These are phyloP conservation scores for Cymbopogon flexuosus DNA, from an alignment of 202 grass and related monocot genomes.

Conservation along the genomic window DNA sequence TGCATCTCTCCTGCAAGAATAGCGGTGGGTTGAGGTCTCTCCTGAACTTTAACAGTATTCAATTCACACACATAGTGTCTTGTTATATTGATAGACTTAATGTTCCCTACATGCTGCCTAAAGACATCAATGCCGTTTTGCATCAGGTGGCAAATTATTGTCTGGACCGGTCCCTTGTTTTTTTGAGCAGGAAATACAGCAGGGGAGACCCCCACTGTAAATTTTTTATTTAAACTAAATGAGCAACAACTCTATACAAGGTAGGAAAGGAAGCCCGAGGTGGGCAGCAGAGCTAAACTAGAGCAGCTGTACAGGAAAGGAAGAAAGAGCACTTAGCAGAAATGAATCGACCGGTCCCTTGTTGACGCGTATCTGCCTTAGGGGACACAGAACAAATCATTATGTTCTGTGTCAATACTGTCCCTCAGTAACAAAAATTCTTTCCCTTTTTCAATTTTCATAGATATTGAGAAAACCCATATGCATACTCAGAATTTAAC, in stretches of 20 bases:
- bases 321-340: too few species aligned
- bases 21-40: neutral
- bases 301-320: too few species aligned
- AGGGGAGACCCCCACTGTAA: too few species aligned
- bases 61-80: neutral
- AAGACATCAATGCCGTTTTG: neutral
- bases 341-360: too few species aligned
- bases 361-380: neutral
- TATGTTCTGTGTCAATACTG: neutral
- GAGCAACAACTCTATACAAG: too few species aligned
- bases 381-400: neutral
- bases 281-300: too few species aligned
- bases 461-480: neutral
- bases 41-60: neutral
- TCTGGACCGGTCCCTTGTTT: neutral
- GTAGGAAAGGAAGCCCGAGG: too few species aligned
- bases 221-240: too few species aligned
- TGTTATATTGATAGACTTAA: neutral
- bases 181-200: too few species aligned
- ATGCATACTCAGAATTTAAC: neutral
- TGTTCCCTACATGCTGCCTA: neutral
- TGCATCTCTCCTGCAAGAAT: too few species aligned
- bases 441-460: constrained; percentile 6
- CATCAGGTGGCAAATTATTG: neutral
- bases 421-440: neutral